Conservation (phyloP, 495 filamentous ascomycete species). For the Hyaloscypha variabilis region DNA sequence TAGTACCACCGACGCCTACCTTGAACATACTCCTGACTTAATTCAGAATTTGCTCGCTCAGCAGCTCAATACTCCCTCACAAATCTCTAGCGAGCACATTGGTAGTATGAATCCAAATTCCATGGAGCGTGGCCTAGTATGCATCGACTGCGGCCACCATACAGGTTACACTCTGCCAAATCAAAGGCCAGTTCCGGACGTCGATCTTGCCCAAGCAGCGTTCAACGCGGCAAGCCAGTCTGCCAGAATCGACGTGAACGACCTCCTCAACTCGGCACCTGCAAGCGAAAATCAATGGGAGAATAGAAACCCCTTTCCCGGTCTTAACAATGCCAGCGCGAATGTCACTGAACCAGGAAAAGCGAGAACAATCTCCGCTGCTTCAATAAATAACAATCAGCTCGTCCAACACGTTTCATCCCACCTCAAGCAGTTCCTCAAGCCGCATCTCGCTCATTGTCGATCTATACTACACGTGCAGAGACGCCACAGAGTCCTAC, state of each 20-base stretch:
- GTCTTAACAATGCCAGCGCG: background rate
- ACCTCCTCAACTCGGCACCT: background rate
- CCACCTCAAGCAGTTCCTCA: background rate
- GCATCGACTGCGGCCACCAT: background rate
- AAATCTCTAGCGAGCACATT: no score
- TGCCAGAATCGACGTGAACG: background rate
- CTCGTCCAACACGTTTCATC: constrained; percentile 9
- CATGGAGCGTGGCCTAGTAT: background rate
- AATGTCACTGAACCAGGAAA: background rate
- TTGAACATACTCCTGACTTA: no score
- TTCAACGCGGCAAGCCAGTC: background rate
- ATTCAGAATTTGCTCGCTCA: no score
- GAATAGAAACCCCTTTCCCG: background rate
- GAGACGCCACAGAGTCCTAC: constrained; percentile 18
- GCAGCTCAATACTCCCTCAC: no score
- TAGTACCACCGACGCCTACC: no score
- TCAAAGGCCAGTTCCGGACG: background rate
- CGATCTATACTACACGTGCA: constrained; percentile 23
- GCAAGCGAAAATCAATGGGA: background rate
- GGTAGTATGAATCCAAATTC: background rate
- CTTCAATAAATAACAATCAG: background rate
- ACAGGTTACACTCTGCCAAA: background rate
- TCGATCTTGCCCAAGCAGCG: background rate
- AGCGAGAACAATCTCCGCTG: background rate
- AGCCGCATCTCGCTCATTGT: constrained; percentile 14